A percentile compares a stretch with the other conserved stretches of the same genome.
Conservation (phyloP, 176 grass and related monocot genomes). For the Juncus inflexus region DNA sequence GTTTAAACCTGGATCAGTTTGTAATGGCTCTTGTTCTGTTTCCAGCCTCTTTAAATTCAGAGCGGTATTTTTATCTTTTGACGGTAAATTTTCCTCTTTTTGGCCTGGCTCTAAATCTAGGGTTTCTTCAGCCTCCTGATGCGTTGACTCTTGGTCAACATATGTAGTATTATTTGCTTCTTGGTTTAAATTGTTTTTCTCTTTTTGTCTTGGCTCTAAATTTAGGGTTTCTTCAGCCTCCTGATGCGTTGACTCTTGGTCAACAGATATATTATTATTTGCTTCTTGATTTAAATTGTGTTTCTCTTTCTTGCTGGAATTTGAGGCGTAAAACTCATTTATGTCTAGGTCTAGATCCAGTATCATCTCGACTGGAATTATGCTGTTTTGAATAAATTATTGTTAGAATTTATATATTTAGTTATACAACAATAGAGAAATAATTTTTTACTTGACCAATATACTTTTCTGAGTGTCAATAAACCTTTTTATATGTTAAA, state of each 20-base stretch:
- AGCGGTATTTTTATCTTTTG: slow-evolving; percentile 23
- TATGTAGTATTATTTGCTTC: not conserved
- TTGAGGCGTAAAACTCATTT: slow-evolving; percentile 21
- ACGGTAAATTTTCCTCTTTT: slow-evolving; percentile 13
- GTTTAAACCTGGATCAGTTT: slow-evolving; percentile 38
- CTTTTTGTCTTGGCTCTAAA: slow-evolving; percentile 3
- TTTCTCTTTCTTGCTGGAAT: slow-evolving; percentile 27
- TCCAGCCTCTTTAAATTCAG: slow-evolving; percentile 36
- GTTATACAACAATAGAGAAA: not conserved
- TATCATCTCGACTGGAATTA: slow-evolving; percentile 54
- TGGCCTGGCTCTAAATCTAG: not conserved
- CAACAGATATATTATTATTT: slow-evolving; percentile 2
- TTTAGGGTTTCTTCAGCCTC: slow-evolving; percentile 26
- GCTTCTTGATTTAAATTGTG: slow-evolving; percentile 3
- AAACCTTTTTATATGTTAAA: no score
- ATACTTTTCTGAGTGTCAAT: not conserved
- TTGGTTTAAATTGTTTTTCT: slow-evolving; percentile 11
- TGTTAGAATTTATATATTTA: slow-evolving; percentile 24
- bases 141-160: slow-evolving; percentile 9
- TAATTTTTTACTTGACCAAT: no score
- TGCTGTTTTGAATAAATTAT: slow-evolving; percentile 49
- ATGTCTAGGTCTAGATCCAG: slow-evolving; percentile 37
- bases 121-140: slow-evolving; percentile 28
- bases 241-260: slow-evolving; percentile 12
- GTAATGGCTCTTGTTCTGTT: slow-evolving; percentile 3